These are phyloP conservation scores for Podila horticola DNA, from an alignment of 192 early-diverging fungal species.

Conservation along the genomic window DNA sequence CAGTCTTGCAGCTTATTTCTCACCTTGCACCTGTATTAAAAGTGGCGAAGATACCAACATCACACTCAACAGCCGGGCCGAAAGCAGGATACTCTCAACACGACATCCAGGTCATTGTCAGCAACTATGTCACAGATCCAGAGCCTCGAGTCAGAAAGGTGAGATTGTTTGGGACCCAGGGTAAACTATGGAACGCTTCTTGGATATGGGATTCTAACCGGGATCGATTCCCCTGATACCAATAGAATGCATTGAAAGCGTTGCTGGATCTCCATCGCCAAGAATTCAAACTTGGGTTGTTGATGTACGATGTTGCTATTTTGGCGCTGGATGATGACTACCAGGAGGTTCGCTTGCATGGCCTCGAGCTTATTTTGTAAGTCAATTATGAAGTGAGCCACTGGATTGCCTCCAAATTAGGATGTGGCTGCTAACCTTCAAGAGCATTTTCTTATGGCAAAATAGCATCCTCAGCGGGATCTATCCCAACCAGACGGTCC, in stretches of 20 bases:
- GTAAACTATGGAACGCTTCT: too few relatives aligned
- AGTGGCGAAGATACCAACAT: neutral
- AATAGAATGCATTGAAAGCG: conserved; percentile 59
- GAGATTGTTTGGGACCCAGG: too few relatives aligned
- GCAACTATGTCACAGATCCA: conserved; percentile 57
- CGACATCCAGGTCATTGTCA: conserved; percentile 61
- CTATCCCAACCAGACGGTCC: conserved; percentile 56
- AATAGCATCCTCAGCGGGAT: conserved; percentile 58
- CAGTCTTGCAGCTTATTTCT: conserved; percentile 56
- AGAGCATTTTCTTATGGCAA: neutral
- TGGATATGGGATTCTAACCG: too few relatives aligned
- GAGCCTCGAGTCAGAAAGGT: conserved; percentile 66
- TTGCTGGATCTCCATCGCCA: conserved; percentile 58
- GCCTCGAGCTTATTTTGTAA: conserved; percentile 74
- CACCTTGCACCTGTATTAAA: conserved; percentile 49
- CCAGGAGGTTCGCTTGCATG: conserved; percentile 77
- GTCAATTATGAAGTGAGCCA: conserved; percentile 14
- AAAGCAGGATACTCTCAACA: conserved; percentile 32
- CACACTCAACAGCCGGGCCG: neutral
- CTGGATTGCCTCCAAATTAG: neutral
- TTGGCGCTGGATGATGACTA: conserved; percentile 74
- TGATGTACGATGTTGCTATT: conserved; percentile 72
- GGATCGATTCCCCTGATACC: neutral
- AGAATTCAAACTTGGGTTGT: conserved; percentile 57
- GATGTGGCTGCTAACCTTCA: too few relatives aligned